Evolutionary conservation across 2,329 filamentous ascomycete species (phyloP), one percentile per base, ranked within the genome.

Genomic region (Geoglossum cookeanum): DNA sequence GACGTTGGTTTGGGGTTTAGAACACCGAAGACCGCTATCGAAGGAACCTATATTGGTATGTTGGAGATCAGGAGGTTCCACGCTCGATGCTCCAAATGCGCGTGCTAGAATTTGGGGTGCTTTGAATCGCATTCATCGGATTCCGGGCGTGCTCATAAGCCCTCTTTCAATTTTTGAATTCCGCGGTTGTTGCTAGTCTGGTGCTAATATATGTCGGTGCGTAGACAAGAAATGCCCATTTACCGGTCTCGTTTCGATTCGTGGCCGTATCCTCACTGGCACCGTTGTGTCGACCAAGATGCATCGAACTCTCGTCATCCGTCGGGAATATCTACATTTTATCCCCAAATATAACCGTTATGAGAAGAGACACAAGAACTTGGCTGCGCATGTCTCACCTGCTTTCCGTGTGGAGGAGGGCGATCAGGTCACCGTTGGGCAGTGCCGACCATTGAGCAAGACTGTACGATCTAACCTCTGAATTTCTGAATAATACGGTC

Each of bases 191-290:
- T 35, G 30, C 7, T 53, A n/a, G 9, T 22, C 30, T 45, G 15
- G 15, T 30, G 29, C 45, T 57, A 42, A 57, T 5, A n/a, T 3
- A 69, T 64, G 61, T 57, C 55, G 59, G 52, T 59, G 60, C 63
- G 69, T 71, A 95, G 92, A 98, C 85, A 98, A 98, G 88, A 98
- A 98, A 83, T 98, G 92, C 86, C 92, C 92, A 67, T 98, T 98
- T 85, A 95, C 89, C 68, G 94, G 94, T 74, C 81, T 91, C 75
- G 90, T 98, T 75, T 97, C 92, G 66, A 98, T 98, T 81, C 92
- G 92, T 80, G 92, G 92, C 76, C 91, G 92, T 91, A 98, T 98
- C 83, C 81, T 98, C 67, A 97, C 91, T 74, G 92, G 92, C 72
- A 96, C 89, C 73, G 92, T 98, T 72, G 86, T 97, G 72, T 97